Evolutionary conservation across 495 filamentous ascomycete species (phyloP), one percentile per base, ranked within the genome.

Genomic region (Terfezia boudieri): DNA sequence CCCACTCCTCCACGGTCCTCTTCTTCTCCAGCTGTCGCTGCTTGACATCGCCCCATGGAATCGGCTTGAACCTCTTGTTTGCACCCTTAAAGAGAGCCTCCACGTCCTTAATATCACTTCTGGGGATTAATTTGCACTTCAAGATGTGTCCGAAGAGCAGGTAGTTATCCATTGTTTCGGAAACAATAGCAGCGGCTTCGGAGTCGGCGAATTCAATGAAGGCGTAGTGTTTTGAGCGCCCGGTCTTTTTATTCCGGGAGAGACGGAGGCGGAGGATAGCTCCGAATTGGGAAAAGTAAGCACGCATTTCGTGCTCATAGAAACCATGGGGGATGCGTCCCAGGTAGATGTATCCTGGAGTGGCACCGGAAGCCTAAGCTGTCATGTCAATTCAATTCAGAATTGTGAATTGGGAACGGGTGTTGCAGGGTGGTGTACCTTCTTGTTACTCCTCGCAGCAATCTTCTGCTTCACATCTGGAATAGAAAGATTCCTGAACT

Each of bases 271-370:
- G 77, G 51, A 71, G 77, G 60, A 98, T 84, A 2, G 76, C 71
- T 64, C 90, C 92, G 64, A 98, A 98, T 68, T 96, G 90, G n/a
- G 78, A 74, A 64, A 96, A 95, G 73, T 96, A 98, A 49, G 76
- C 73, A 52, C 78, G 78, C 83, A 98, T 94, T 69, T 96, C 82
- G 64, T 85, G 77, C 70, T 96, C 92, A 73, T 86, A 95, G 75
- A 98, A 96, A 68, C 92, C 90, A 58, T 78, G 89, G 20, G 89
- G 89, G 51, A 94, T 82, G 52, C 84, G 83, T 38, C 84, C 87
- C 61, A 98, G 71, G 68, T 93, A 95, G 61, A 95, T 73, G 41
- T 89, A 79, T 26, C 88, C 86, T 1, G 82, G 82, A 49, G 76
- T 77, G 32, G 72, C 72, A 53, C 26, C 26, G 26, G 26, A 32